Conservation (phyloP, 2,329 filamentous ascomycete species). For the Pestalotiopsis sp. region DNA sequence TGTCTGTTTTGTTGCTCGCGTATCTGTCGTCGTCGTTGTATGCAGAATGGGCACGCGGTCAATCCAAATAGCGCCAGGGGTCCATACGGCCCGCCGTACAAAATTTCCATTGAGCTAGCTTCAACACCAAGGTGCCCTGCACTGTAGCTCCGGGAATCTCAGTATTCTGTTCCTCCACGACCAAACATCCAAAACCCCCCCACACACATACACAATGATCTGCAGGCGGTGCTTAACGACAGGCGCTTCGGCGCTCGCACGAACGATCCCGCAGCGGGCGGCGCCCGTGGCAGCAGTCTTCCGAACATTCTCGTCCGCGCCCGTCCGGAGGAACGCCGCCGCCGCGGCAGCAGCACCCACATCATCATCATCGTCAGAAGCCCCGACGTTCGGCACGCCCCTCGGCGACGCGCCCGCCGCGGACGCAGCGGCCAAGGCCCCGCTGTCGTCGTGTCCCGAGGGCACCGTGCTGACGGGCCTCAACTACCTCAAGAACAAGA, state of each 20-base stretch:
- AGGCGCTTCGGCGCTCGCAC: slow-evolving; percentile 36
- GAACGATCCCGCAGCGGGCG: neutral
- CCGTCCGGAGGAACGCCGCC: slow-evolving; percentile 17
- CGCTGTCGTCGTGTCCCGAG: slow-evolving; percentile 57
- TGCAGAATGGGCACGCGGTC: neutral
- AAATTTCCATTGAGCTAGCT: slow-evolving; percentile 13
- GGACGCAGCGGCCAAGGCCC: slow-evolving; percentile 16
- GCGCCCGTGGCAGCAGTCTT: neutral
- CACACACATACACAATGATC: slow-evolving; percentile 34
- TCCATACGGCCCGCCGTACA: slow-evolving; percentile 11
- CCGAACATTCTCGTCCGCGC: slow-evolving; percentile 13
- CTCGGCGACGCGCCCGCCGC: slow-evolving; percentile 21
- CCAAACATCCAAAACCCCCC: neutral
- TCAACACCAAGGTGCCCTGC: slow-evolving; percentile 5
- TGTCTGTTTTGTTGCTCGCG: neutral
- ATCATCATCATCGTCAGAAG: slow-evolving; percentile 30
- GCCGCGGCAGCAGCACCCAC: slow-evolving; percentile 15
- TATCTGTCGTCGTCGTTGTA: neutral
- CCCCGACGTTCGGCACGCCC: slow-evolving; percentile 28
- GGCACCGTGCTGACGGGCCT: slow-evolving; percentile 74
- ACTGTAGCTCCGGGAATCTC: neutral
- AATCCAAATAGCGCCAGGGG: neutral
- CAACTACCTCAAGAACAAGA: slow-evolving; percentile 74
- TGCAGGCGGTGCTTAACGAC: slow-evolving; percentile 51
- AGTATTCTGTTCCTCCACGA: neutral